Evolutionary conservation across 169 alveolate genomes (phyloP).

Genomic region (Eimeria sp.): DNA sequence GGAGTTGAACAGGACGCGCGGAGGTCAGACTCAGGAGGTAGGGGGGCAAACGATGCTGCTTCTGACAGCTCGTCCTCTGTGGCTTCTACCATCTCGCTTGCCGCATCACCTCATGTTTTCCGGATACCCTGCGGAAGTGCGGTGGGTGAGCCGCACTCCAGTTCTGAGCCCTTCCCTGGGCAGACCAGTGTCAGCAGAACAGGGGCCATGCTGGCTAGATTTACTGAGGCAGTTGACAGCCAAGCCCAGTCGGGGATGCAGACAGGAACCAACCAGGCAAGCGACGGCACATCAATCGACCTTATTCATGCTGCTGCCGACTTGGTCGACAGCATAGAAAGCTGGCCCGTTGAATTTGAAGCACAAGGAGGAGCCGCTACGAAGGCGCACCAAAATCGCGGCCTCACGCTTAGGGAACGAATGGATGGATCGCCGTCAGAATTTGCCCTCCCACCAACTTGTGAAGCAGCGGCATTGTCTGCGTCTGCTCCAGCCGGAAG

Average conservation of each 20-base stretch:
- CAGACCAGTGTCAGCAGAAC: not conserved
- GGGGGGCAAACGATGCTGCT: not conserved
- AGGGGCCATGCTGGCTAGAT: slow-evolving; percentile 53
- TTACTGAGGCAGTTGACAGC: slow-evolving; percentile 39
- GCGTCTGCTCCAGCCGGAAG: slow-evolving; percentile 12
- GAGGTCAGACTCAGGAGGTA: not conserved
- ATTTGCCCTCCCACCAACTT: not conserved
- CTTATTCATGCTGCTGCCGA: slow-evolving; percentile 66
- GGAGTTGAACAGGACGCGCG: not conserved
- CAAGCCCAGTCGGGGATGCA: not conserved
- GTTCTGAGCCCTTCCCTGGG: not conserved
- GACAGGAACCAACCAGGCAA: not conserved
- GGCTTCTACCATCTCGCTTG: slow-evolving; percentile 33
- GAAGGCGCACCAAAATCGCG: not conserved
- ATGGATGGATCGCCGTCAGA: not conserved
- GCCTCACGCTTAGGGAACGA: not conserved
- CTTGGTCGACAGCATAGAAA: slow-evolving; percentile 62
- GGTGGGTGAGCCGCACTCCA: not conserved
- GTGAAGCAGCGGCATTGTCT: not conserved
- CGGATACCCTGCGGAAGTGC: slow-evolving; percentile 44
- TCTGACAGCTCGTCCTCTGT: slow-evolving; percentile 70
- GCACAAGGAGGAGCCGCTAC: not conserved
- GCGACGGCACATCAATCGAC: slow-evolving; percentile 16
- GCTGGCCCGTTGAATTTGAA: slow-evolving; percentile 57
- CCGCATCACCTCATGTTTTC: slow-evolving; percentile 59